phyloP scores from a whole-genome alignment of 2,329 filamentous ascomycete species.

The Penicillium sp. region DNA sequence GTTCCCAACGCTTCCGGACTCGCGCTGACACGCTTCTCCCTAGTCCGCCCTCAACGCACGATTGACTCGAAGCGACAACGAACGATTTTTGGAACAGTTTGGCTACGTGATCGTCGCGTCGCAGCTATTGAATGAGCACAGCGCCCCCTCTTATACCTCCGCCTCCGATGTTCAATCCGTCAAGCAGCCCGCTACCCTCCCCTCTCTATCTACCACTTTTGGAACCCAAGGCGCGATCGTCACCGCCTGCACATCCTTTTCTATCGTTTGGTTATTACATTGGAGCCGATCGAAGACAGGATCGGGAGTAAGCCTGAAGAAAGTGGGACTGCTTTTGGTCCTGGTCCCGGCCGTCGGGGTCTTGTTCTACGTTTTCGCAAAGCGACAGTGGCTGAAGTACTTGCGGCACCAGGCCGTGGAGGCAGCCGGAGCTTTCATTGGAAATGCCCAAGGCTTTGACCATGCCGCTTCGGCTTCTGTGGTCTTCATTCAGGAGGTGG shows the following conservation, averaged over 20 bases:
- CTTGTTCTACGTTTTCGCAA: slow-evolving; percentile 70
- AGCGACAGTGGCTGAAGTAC: slow-evolving; percentile 79
- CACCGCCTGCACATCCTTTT: slow-evolving; percentile 64
- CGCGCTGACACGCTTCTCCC: slow-evolving; percentile 10
- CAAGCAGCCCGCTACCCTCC: slow-evolving; percentile 31
- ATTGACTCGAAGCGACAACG: slow-evolving; percentile 76
- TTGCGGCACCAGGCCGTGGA: slow-evolving; percentile 73
- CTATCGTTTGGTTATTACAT: slow-evolving; percentile 67
- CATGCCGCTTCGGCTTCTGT: slow-evolving; percentile 73
- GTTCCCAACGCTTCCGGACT: neutral
- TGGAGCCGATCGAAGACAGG: slow-evolving; percentile 65
- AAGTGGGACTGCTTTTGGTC: slow-evolving; percentile 39
- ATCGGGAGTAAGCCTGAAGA: slow-evolving; percentile 43
- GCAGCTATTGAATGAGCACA: slow-evolving; percentile 73
- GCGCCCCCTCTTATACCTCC: slow-evolving; percentile 43
- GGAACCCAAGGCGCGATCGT: slow-evolving; percentile 67
- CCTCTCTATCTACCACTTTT: slow-evolving; percentile 48
- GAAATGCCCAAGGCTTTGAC: slow-evolving; percentile 79
- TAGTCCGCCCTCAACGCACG: slow-evolving; percentile 39
- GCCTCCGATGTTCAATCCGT: slow-evolving; percentile 37
- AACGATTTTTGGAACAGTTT: slow-evolving; percentile 87
- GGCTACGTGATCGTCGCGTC: slow-evolving; percentile 92
- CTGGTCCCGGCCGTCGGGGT: slow-evolving; percentile 57
- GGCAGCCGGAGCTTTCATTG: slow-evolving; percentile 68
- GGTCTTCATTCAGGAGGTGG: slow-evolving; percentile 88